Conservation (phyloP, 768 basidiomycete genomes). For the Butyriboletus loyo region DNA sequence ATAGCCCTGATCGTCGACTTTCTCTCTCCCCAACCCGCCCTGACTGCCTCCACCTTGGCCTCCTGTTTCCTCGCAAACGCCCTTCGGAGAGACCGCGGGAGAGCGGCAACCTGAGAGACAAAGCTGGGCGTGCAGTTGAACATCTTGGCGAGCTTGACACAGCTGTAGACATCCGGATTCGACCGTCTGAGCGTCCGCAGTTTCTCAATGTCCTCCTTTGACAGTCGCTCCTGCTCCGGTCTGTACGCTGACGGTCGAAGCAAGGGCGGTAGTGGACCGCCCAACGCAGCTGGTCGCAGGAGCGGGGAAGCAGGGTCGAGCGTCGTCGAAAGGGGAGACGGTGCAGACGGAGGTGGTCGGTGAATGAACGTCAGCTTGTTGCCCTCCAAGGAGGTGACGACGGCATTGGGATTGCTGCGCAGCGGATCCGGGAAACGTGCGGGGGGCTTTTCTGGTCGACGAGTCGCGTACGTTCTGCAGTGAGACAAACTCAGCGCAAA, state of each 20-base stretch:
- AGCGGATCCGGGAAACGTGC: slow-evolving; percentile 60
- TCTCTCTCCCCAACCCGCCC: slow-evolving; percentile 69
- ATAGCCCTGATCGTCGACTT: slow-evolving; percentile 62
- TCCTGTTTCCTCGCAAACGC: slow-evolving; percentile 43
- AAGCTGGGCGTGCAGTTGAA: slow-evolving; percentile 73
- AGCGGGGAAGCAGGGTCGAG: slow-evolving; percentile 71
- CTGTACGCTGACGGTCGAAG: slow-evolving; percentile 41
- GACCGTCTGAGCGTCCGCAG: slow-evolving; percentile 56
- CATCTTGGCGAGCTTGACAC: slow-evolving; percentile 66
- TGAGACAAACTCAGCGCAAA: not conserved
- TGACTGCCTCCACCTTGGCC: slow-evolving; percentile 42
- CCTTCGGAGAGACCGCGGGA: slow-evolving; percentile 50
- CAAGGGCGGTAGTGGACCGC: slow-evolving; percentile 45
- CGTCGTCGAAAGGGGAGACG: slow-evolving; percentile 68
- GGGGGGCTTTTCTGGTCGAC: slow-evolving; percentile 40
- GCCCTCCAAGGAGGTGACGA: slow-evolving; percentile 47
- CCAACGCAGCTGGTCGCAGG: slow-evolving; percentile 40
- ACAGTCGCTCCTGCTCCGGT: slow-evolving; percentile 39
- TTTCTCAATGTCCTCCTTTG: slow-evolving; percentile 50
- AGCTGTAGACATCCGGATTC: slow-evolving; percentile 59
- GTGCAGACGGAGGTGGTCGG: slow-evolving; percentile 77
- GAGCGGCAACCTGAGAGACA: slow-evolving; percentile 60
- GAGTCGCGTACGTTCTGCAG: slow-evolving; percentile 43
- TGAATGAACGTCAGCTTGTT: slow-evolving; percentile 75
- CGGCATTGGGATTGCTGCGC: slow-evolving; percentile 47